These are phyloP conservation scores for Salix arbutifolia DNA, from an alignment of 345 rosid genomes.

Conservation along the genomic window DNA sequence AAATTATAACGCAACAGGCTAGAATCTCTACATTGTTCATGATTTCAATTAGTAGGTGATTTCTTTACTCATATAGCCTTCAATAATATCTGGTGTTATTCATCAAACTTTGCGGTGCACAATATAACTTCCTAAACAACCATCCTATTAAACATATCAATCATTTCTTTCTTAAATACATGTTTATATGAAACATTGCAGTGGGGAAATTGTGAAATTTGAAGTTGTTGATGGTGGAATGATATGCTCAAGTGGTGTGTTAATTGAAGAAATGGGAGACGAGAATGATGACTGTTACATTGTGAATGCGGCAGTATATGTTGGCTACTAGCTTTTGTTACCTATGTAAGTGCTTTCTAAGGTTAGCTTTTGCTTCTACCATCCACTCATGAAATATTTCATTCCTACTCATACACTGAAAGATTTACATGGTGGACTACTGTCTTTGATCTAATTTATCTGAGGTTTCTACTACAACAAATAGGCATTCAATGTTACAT, in stretches of 20 bases:
- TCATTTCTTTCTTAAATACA: neutral
- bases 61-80: neutral
- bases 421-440: neutral
- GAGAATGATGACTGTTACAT: constrained; percentile 83
- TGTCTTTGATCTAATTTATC: neutral
- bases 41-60: neutral
- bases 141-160: neutral
- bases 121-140: neutral
- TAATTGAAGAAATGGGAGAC: constrained; percentile 89
- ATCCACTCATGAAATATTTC: neutral
- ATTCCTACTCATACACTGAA: neutral
- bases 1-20: too few species aligned
- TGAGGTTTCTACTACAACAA: neutral
- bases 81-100: neutral
- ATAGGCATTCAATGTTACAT: neutral
- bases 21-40: neutral
- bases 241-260: constrained; percentile 77
- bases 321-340: constrained; percentile 52
- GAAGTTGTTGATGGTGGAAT: constrained; percentile 87
- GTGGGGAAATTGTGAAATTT: constrained; percentile 59
- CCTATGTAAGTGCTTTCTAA: neutral
- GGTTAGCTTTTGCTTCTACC: constrained; percentile 19
- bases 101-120: neutral
- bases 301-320: constrained; percentile 79
- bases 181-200: constrained; percentile 17